Base-by-base conservation (phyloP, 2,329 filamentous ascomycete genomes). In the Trichoderma sp. region DNA sequence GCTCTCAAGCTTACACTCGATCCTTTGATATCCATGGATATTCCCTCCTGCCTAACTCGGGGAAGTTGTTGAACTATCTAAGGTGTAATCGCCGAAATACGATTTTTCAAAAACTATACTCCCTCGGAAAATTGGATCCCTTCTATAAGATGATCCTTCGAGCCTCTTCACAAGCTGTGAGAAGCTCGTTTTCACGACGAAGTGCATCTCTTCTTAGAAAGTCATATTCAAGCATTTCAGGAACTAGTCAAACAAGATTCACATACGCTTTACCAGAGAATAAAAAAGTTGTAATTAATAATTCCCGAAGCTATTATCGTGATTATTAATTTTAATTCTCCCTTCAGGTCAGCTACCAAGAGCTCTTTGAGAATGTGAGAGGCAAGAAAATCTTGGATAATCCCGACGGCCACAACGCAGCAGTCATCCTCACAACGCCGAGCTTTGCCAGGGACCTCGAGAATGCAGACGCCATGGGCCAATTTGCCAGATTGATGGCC, bases 351-450 rank as follows among this genome's bases (percentile, higher is more conserved):
- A 68, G 70, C 4, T 65, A 71, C 30, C 39, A 32, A 11, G 66
- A 72, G 24, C 68, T 76, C 39, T 70, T 76, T 55, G 67, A 68
- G 60, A 70, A 73, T 28, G 69, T 76, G 24, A 66, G 65, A n/a
- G 56, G 70, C 49, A 73, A 75, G 60, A 69, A 74, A 52, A 68
- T 75, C 32, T 63, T 79, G 30, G 58, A 73, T 39, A 80, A 79
- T 32, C 70, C 74, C 30, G 59, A 70, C n/a, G 69, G 69, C 13
- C 77, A 79, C 51, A 72, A 84, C 71, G 82, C 81, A 7, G 82
- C 83, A 18, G 81, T 87, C 26, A 77, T 89, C 21, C 78, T 89
- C 11, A 81, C 82, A 21, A 86, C 85, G 24, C 82, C 80, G 28
- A 75, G 81, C 18, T 81, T 86, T 64, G 80, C 84, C n/a, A 76